Percentiles rank a stretch among this genome's conserved stretches.
Evolutionary conservation across 2,329 filamentous ascomycete genomes (phyloP).

Genomic region (Colletotrichum cereale): DNA sequence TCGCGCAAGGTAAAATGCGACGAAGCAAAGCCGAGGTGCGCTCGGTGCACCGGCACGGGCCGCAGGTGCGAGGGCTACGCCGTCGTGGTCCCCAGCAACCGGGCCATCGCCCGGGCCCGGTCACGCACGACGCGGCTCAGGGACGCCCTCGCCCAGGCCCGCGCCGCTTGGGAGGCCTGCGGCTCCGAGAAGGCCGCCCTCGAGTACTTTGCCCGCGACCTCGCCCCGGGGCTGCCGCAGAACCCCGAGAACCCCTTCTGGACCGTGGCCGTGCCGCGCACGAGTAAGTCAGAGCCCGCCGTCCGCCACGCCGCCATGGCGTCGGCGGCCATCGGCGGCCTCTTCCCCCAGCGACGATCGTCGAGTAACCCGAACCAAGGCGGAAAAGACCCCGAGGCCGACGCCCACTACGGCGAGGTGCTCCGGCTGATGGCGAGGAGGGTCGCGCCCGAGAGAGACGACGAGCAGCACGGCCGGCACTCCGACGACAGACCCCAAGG

Average conservation of each 20-base stretch:
- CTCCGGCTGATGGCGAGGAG: slow-evolving; percentile 1
- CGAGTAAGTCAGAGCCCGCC: slow-evolving; percentile 58
- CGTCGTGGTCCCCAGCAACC: slow-evolving; percentile 38
- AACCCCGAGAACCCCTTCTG: slow-evolving; percentile 60
- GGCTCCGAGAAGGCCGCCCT: slow-evolving; percentile 45
- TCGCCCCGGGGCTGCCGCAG: slow-evolving; percentile 52
- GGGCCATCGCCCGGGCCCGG: slow-evolving; percentile 33
- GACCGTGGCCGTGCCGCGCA: slow-evolving; percentile 58
- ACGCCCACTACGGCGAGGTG: slow-evolving; percentile 7
- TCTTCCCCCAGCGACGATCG: slow-evolving; percentile 48
- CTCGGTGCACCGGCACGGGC: slow-evolving; percentile 66
- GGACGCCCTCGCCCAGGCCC: slow-evolving; percentile 29
- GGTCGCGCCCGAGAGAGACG: slow-evolving; percentile 1
- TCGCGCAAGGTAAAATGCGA: slow-evolving; percentile 70
- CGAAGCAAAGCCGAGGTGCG: slow-evolving; percentile 65
- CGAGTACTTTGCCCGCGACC: slow-evolving; percentile 52
- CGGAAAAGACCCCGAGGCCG: slow-evolving; percentile 2
- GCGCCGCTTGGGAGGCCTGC: slow-evolving; percentile 24
- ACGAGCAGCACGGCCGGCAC: not conserved
- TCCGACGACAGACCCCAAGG: not conserved
- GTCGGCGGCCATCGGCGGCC: slow-evolving; percentile 61
- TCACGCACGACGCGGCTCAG: slow-evolving; percentile 37
- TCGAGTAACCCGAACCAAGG: slow-evolving; percentile 46
- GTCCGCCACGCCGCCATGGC: slow-evolving; percentile 64
- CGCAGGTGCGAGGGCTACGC: slow-evolving; percentile 68